A percentile compares a stretch with the other conserved stretches of the same genome.
Evolutionary conservation across 1,284 basidiomycete species (phyloP).

Genomic region (Cryptococcus sp.): DNA sequence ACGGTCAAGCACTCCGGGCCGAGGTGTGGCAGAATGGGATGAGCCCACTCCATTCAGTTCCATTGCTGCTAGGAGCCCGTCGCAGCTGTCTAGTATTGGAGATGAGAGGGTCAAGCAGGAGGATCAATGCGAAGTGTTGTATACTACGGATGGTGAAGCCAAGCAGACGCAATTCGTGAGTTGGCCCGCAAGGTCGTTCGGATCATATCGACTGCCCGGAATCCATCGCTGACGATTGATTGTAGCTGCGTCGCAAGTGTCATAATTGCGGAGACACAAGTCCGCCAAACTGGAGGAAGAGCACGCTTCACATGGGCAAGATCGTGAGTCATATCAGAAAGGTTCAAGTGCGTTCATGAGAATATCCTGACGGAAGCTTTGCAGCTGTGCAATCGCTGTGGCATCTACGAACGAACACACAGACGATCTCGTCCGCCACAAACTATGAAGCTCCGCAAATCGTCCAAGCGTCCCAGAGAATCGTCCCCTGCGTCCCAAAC

Average conservation of each 20-base stretch:
- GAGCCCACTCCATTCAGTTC: neutral
- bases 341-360: too few species aligned
- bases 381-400: conserved; percentile 7
- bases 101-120: neutral
- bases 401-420: conserved; percentile 5
- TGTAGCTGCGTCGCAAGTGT: neutral
- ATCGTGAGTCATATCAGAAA: neutral
- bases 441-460: too few species aligned
- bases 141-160: conserved; percentile 3
- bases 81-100: neutral
- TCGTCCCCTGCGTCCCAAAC: too few species aligned
- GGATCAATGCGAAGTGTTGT: neutral
- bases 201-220: neutral
- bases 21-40: neutral
- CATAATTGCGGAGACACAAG: neutral
- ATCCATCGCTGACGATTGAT: neutral
- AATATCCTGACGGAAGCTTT: neutral
- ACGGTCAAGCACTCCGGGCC: neutral
- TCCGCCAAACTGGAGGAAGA: conserved; percentile 5
- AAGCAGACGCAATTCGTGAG: conserved; percentile 5
- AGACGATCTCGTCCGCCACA: conserved; percentile 1
- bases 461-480: too few species aligned
- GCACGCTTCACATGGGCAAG: neutral
- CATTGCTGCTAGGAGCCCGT: neutral
- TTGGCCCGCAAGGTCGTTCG: neutral